Evolutionary conservation across 2,329 filamentous ascomycete species (phyloP).

Genomic region (Colletotrichum spinosum): DNA sequence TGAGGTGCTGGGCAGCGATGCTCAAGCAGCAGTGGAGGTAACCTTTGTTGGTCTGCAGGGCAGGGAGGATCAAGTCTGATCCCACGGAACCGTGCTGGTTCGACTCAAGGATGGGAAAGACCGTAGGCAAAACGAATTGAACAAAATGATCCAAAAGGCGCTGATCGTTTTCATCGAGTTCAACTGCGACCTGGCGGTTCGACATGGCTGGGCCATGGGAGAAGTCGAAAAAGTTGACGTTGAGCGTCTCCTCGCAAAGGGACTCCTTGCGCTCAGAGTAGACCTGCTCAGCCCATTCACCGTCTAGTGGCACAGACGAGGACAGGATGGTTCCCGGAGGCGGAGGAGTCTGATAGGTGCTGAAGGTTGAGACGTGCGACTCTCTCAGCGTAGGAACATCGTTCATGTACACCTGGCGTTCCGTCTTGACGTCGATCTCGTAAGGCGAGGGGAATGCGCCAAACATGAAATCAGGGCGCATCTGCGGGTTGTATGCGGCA

Average conservation of each 20-base stretch:
- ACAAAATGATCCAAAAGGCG: constrained; percentile 92
- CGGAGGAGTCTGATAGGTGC: constrained; percentile 86
- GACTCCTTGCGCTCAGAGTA: constrained; percentile 77
- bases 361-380: constrained; percentile 92
- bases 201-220: constrained; percentile 73
- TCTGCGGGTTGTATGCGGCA: constrained; percentile 71
- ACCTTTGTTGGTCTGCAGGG: constrained; percentile 89
- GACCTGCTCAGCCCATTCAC: constrained; percentile 79
- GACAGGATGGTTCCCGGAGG: constrained; percentile 75
- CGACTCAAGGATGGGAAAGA: constrained; percentile 92
- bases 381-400: constrained; percentile 87
- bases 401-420: constrained; percentile 93
- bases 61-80: constrained; percentile 85
- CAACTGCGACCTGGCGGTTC: constrained; percentile 77
- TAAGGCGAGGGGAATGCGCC: constrained; percentile 76
- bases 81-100: constrained; percentile 87
- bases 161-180: constrained; percentile 89
- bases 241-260: constrained; percentile 72
- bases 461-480: constrained; percentile 72
- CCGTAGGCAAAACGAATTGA: constrained; percentile 84
- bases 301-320: constrained; percentile 66
- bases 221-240: constrained; percentile 88
- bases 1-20: constrained; percentile 91
- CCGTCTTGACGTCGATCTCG: constrained; percentile 95
- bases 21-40: constrained; percentile 97